These are phyloP conservation scores for Psophocarpus tetragonolobus DNA, from an alignment of 306 rosid species.

Conservation along the genomic window DNA sequence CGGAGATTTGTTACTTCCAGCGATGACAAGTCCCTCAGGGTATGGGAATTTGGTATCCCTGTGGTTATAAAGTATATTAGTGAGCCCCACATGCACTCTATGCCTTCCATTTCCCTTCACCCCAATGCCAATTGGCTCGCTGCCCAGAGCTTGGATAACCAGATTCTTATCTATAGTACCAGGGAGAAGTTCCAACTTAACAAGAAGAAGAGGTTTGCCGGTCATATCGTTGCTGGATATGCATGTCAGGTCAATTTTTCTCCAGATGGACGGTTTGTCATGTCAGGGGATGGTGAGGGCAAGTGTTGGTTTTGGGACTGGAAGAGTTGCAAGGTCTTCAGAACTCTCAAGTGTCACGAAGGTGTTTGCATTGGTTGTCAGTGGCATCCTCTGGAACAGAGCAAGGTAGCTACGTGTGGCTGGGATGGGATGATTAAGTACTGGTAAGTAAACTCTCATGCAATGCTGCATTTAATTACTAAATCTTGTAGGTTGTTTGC, in stretches of 20 bases:
- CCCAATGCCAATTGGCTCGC: slow-evolving; percentile 96
- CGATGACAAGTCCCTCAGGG: slow-evolving; percentile 93
- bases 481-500: slow-evolving; percentile 1
- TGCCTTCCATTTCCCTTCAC: slow-evolving; percentile 93
- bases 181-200: slow-evolving; percentile 99
- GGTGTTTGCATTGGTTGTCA: slow-evolving; percentile 90
- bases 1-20: slow-evolving; percentile 97
- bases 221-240: slow-evolving; percentile 92
- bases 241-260: slow-evolving; percentile 97
- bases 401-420: slow-evolving; percentile 97
- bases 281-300: slow-evolving; percentile 96
- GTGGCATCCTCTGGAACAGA: slow-evolving; percentile 98
- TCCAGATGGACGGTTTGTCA: slow-evolving; percentile 93
- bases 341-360: slow-evolving; percentile 92
- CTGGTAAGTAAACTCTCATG: slow-evolving; percentile 63
- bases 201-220: slow-evolving; percentile 94
- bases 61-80: slow-evolving; percentile 96
- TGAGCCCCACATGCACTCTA: slow-evolving; percentile 99
- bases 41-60: slow-evolving; percentile 97
- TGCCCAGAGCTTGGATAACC: slow-evolving; percentile 97
- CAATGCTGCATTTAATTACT: not conserved
- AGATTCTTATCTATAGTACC: slow-evolving; percentile 91
- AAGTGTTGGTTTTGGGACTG: slow-evolving; percentile 99
- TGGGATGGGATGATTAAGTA: slow-evolving; percentile 98
- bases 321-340: slow-evolving; percentile 97